A percentile compares a stretch with the other conserved stretches of the same genome.
phyloP scores from a whole-genome alignment of 225 moss, liverwort and hornwort genomes.

The Lunularia cruciata region DNA sequence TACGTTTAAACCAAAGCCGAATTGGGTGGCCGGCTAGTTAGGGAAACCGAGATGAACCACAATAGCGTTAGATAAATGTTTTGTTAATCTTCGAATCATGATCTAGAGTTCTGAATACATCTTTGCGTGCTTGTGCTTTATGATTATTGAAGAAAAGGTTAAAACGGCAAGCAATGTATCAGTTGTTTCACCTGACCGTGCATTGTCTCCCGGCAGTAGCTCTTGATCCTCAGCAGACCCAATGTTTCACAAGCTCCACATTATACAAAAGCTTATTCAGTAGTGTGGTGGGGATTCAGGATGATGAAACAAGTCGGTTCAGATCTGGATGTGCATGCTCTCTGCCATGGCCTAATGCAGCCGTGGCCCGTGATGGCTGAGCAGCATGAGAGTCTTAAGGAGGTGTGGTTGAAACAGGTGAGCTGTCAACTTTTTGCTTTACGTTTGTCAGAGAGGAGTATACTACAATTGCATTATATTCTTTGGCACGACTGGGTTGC shows the following conservation, averaged over 20 bases:
- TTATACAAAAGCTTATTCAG: not conserved
- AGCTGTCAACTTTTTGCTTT: constrained; percentile 19
- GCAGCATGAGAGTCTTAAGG: constrained; percentile 87
- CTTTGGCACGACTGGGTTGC: no score
- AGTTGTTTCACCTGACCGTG: not conserved
- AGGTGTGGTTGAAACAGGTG: constrained; percentile 94
- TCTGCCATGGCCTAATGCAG: constrained; percentile 93
- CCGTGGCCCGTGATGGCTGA: constrained; percentile 98
- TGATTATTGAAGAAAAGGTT: no score
- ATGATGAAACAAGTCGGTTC: constrained; percentile 97
- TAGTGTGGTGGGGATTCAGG: constrained; percentile 32
- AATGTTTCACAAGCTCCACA: not conserved
- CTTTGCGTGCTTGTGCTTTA: no score
- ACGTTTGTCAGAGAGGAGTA: not conserved
- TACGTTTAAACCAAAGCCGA: no score
- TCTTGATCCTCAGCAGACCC: not conserved
- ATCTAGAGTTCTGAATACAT: no score
- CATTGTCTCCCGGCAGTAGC: no score
- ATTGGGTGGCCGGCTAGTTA: no score
- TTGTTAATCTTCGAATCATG: no score
- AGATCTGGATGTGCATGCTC: constrained; percentile 91
- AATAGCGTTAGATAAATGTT: no score
- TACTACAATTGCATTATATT: no score
- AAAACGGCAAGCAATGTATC: no score
- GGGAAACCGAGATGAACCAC: no score